Conservation (phyloP, 164 flowering plant genomes). For the Hamamelis virginiana region DNA sequence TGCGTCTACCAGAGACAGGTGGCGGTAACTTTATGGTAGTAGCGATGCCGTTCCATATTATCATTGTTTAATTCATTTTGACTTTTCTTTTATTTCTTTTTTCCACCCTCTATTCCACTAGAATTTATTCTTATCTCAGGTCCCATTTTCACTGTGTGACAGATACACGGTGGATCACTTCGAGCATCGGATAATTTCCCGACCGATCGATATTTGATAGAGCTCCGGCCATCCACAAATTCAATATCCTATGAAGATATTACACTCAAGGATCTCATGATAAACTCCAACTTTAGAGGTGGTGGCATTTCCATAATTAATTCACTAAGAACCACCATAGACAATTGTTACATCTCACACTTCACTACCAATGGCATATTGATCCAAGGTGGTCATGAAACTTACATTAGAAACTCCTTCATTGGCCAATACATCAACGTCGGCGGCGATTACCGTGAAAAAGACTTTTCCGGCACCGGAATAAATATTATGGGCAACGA, state of each 20-base stretch:
- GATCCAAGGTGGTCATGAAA: constrained; percentile 20
- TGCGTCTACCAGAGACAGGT: constrained; percentile 8
- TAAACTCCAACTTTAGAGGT: constrained; percentile 17
- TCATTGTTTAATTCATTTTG: no score
- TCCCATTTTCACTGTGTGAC: neutral
- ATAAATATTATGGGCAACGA: constrained; percentile 20
- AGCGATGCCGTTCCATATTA: no score
- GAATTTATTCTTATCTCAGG: no score
- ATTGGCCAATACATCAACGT: constrained; percentile 22
- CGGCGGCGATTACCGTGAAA: constrained; percentile 21
- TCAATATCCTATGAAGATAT: constrained; percentile 10
- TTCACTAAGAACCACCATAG: constrained; percentile 20
- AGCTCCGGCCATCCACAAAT: constrained; percentile 3
- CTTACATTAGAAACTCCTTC: constrained; percentile 18
- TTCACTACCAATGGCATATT: constrained; percentile 13
- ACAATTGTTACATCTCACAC: constrained; percentile 22
- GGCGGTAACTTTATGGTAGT: constrained; percentile 21
- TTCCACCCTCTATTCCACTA: no score
- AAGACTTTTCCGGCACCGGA: constrained; percentile 23
- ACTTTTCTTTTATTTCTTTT: no score
- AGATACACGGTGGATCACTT: constrained; percentile 23
- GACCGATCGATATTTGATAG: constrained; percentile 13
- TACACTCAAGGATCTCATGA: constrained; percentile 19
- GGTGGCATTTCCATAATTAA: constrained; percentile 21
- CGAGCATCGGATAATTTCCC: constrained; percentile 18